These are phyloP conservation scores for Lithohypha guttulata DNA, from an alignment of 2,329 filamentous ascomycete species.

Conservation along the genomic window DNA sequence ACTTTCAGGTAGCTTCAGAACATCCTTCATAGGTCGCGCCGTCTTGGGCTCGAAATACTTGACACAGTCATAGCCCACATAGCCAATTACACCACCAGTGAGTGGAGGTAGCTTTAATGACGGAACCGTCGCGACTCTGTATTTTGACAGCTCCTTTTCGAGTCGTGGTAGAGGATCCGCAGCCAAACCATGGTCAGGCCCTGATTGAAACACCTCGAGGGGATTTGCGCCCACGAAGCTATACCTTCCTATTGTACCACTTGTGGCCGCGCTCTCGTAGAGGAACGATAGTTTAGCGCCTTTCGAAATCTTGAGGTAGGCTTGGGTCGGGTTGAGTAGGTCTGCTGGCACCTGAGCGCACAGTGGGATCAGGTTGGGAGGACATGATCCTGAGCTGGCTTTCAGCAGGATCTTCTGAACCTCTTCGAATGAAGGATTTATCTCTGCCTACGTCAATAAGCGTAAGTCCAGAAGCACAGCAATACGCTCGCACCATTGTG, in stretches of 20 bases:
- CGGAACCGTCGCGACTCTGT: conserved; percentile 72
- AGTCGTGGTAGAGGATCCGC: conserved; percentile 75
- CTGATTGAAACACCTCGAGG: conserved; percentile 73
- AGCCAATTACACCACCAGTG: conserved; percentile 87
- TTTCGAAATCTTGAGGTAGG: conserved; percentile 62
- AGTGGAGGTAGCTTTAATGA: conserved; percentile 73
- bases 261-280: conserved; percentile 85
- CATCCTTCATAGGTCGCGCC: conserved; percentile 75
- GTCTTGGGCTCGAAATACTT: conserved; percentile 97
- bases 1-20: conserved; percentile 80
- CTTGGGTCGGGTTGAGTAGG: conserved; percentile 84
- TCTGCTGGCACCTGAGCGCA: conserved; percentile 82
- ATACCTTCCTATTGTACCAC: conserved; percentile 86
- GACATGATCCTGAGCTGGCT: conserved; percentile 41
- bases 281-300: conserved; percentile 74
- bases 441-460: conserved; percentile 30
- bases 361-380: conserved; percentile 70
- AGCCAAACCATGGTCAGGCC: conserved; percentile 73
- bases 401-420: conserved; percentile 46
- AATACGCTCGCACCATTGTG: no score
- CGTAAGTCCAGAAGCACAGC: no score
- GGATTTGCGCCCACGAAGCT: conserved; percentile 83
- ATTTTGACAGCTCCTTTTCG: conserved; percentile 66
- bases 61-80: conserved; percentile 95
- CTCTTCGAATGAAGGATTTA: conserved; percentile 53